A percentile compares a stretch with the other conserved stretches of the same genome.
Conservation (phyloP, 768 basidiomycete species). For the Tylopilus rubrobrunneus region DNA sequence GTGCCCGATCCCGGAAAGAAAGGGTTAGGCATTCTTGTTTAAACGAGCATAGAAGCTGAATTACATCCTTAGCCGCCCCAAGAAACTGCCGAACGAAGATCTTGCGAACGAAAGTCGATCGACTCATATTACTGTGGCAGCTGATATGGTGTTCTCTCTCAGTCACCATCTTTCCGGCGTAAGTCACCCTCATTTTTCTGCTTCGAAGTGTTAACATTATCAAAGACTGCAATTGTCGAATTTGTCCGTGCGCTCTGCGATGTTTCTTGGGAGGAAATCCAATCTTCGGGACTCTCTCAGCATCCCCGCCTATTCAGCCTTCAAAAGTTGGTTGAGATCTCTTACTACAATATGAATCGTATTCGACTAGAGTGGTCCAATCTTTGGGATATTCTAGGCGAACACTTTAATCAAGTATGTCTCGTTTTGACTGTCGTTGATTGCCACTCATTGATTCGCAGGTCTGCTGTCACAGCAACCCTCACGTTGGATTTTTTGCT, state of each 20-base stretch:
- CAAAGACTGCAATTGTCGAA: conserved; percentile 91
- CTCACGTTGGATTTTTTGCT: conserved; percentile 94
- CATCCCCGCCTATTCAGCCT: conserved; percentile 95
- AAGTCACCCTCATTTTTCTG: conserved; percentile 30
- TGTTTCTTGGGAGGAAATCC: conserved; percentile 99
- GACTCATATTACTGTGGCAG: conserved; percentile 96
- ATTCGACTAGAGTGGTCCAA: conserved; percentile 98
- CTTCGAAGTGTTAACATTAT: conserved; percentile 6
- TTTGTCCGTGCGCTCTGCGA: conserved; percentile 95
- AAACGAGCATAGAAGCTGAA: conserved; percentile 5
- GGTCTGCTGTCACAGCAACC: conserved; percentile 99
- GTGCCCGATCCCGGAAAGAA: conserved; percentile 73
- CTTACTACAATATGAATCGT: conserved; percentile 98
- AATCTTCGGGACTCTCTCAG: conserved; percentile 91
- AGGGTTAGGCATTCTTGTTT: conserved; percentile 51
- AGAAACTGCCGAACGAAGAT: conserved; percentile 82
- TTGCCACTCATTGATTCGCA: conserved; percentile 30
- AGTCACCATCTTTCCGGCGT: conserved; percentile 95
- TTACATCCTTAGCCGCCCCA: conserved; percentile 32
- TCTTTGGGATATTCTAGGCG: conserved; percentile 95
- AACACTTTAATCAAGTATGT: conserved; percentile 93
- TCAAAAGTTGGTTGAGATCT: conserved; percentile 97
- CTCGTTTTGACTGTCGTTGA: background rate
- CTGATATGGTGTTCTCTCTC: conserved; percentile 98
- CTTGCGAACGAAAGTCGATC: conserved; percentile 96